Percentiles rank a stretch among this genome's conserved stretches.
These are phyloP conservation scores for Citrus maxima DNA, from an alignment of 345 rosid genomes.

Conservation along the genomic window DNA sequence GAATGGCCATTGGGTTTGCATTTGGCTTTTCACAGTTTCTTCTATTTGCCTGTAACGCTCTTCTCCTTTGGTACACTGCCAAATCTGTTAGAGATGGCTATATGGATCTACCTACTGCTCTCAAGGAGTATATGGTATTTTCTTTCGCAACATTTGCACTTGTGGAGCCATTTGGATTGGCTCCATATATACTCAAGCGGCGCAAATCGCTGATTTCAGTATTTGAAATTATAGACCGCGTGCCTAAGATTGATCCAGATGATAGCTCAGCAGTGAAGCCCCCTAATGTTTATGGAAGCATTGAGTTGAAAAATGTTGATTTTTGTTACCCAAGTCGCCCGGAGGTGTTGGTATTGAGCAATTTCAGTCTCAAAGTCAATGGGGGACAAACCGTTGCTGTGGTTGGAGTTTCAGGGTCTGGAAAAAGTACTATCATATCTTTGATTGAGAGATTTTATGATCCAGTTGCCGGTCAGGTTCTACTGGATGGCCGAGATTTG, in stretches of 20 bases:
- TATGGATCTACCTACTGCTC: constrained; percentile 63
- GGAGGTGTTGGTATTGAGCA: constrained; percentile 86
- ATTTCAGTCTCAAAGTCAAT: constrained; percentile 90
- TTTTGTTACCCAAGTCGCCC: constrained; percentile 95
- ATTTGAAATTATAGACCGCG: constrained; percentile 94
- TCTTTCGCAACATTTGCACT: constrained; percentile 98
- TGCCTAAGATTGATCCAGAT: constrained; percentile 94
- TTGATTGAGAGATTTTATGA: constrained; percentile 93
- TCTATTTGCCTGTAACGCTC: constrained; percentile 97
- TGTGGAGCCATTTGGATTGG: constrained; percentile 99
- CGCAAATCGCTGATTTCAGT: constrained; percentile 88
- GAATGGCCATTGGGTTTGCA: constrained; percentile 92
- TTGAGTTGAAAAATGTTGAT: constrained; percentile 92
- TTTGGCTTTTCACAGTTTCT: constrained; percentile 99
- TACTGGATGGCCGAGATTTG: constrained; percentile 88
- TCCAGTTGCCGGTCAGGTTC: constrained; percentile 97
- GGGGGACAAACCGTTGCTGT: constrained; percentile 99
- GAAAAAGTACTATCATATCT: constrained; percentile 96
- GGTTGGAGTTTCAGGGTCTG: constrained; percentile 99
- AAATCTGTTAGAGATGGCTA: constrained; percentile 44
- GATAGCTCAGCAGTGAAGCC: constrained; percentile 87
- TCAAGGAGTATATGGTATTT: constrained; percentile 95
- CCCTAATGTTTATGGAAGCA: constrained; percentile 93
- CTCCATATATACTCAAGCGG: constrained; percentile 95
- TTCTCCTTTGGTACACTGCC: constrained; percentile 96